phyloP scores from a whole-genome alignment of 208 protist species.

The Plasmodiophora brassicae region DNA sequence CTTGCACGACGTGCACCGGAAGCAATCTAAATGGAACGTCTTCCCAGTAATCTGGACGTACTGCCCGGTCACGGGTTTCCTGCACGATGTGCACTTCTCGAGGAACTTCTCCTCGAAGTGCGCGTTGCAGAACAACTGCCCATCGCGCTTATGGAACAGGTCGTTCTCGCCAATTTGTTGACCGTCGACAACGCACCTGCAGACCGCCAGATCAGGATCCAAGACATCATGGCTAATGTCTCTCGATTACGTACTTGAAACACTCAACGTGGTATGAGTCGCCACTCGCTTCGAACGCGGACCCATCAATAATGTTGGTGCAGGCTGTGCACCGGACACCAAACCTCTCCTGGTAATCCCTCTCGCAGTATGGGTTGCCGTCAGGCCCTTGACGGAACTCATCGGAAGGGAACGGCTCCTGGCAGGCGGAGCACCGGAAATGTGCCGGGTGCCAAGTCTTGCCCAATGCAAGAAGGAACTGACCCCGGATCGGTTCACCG shows the following conservation, averaged over 20 bases:
- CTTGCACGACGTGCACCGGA: not conserved
- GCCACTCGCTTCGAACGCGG: not conserved
- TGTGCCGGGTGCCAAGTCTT: conserved; percentile 4
- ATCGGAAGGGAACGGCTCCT: not conserved
- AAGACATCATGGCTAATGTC: too few species aligned
- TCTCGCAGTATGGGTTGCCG: not conserved
- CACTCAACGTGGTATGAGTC: not conserved
- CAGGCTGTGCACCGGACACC: not conserved
- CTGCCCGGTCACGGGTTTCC: not conserved
- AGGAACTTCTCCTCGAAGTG: not conserved
- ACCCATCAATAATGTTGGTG: not conserved
- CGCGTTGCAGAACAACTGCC: not conserved
- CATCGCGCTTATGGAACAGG: not conserved
- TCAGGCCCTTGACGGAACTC: not conserved
- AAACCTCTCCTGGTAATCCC: not conserved
- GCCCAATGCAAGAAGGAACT: not conserved
- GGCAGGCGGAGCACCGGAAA: not conserved
- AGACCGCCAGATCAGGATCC: too few species aligned
- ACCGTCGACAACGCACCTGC: not conserved
- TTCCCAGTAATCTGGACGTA: not conserved
- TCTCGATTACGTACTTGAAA: too few species aligned
- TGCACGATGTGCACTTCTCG: not conserved
- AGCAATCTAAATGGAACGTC: not conserved
- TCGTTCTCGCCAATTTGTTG: not conserved
- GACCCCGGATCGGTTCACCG: not conserved